Evolutionary conservation across 164 flowering plant species (phyloP).

Genomic region (Macadamia integrifolia): DNA sequence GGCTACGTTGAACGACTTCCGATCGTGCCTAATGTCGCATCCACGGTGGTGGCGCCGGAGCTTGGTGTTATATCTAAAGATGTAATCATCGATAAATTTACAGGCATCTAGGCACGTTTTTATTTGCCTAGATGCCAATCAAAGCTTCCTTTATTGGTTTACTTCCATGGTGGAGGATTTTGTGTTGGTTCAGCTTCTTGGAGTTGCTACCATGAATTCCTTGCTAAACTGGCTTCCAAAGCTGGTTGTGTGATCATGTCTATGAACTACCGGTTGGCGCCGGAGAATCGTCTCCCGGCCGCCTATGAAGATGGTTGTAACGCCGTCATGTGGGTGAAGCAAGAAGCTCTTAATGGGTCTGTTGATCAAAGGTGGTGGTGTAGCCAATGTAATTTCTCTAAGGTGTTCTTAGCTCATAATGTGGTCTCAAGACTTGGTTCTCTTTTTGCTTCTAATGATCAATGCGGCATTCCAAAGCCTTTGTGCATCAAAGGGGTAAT

Average conservation of each 20-base stretch:
- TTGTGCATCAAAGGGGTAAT: slow-evolving; percentile 30
- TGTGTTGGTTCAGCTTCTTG: slow-evolving; percentile 60
- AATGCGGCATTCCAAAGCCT: slow-evolving; percentile 3
- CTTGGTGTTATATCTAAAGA: slow-evolving; percentile 40
- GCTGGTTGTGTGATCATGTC: slow-evolving; percentile 38
- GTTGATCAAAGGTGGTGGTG: slow-evolving; percentile 34
- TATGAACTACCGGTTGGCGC: slow-evolving; percentile 46
- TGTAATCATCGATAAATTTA: slow-evolving; percentile 34
- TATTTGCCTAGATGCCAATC: slow-evolving; percentile 33
- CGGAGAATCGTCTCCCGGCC: slow-evolving; percentile 50
- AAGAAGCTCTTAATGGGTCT: slow-evolving; percentile 15
- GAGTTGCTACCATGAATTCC: slow-evolving; percentile 56
- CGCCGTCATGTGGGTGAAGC: slow-evolving; percentile 32
- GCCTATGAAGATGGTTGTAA: slow-evolving; percentile 47
- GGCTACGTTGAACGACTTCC: slow-evolving; percentile 54
- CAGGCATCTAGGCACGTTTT: slow-evolving; percentile 38
- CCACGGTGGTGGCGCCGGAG: slow-evolving; percentile 20
- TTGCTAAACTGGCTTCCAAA: slow-evolving; percentile 28
- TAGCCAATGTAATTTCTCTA: slow-evolving; percentile 29
- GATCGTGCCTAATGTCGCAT: slow-evolving; percentile 34
- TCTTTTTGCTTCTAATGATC: too few species aligned
- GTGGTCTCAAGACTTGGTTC: slow-evolving; percentile 23
- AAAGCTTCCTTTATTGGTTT: slow-evolving; percentile 37
- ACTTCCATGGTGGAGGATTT: slow-evolving; percentile 68
- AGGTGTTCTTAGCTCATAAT: slow-evolving; percentile 31